phyloP scores from a whole-genome alignment of 352 stramenopile genomes.

The Pythium insidiosum region DNA sequence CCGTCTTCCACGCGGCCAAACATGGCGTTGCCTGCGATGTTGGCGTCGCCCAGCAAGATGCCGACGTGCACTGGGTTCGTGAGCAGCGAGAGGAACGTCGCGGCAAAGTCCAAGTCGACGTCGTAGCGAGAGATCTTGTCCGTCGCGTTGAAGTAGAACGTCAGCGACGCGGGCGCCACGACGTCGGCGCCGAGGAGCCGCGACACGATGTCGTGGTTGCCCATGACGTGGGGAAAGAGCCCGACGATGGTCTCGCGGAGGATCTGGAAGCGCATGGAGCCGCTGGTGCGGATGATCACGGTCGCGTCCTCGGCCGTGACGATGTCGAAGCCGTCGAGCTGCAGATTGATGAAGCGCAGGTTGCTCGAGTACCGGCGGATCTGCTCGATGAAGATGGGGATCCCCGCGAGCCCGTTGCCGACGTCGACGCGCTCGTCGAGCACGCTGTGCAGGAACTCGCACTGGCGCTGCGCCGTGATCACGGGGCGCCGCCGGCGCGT shows the following conservation, averaged over 20 bases:
- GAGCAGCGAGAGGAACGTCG: constrained; percentile 23
- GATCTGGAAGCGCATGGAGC: constrained; percentile 29
- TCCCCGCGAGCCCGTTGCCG: constrained; percentile 20
- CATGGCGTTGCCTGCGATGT: constrained; percentile 33
- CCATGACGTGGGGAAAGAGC: constrained; percentile 35
- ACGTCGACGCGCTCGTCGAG: constrained; percentile 28
- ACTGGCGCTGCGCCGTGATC: constrained; percentile 15
- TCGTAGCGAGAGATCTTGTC: constrained; percentile 22
- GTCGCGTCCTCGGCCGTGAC: constrained; percentile 17
- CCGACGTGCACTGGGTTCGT: constrained; percentile 21
- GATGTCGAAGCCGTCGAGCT: constrained; percentile 23
- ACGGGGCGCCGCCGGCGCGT: neutral
- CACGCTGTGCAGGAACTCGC: constrained; percentile 26
- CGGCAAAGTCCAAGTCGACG: constrained; percentile 29
- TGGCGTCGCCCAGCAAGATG: constrained; percentile 20
- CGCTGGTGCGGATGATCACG: constrained; percentile 25
- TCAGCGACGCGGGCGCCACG: constrained; percentile 9
- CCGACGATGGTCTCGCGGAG: constrained; percentile 31
- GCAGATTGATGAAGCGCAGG: constrained; percentile 27
- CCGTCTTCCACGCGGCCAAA: constrained; percentile 9
- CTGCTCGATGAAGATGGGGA: constrained; percentile 29
- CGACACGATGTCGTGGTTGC: constrained; percentile 26
- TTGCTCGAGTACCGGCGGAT: constrained; percentile 35
- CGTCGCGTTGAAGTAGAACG: constrained; percentile 28
- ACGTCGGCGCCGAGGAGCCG: constrained; percentile 32